Evolutionary conservation across 495 filamentous ascomycete species (phyloP).

Genomic region (Aspergillus leporis): DNA sequence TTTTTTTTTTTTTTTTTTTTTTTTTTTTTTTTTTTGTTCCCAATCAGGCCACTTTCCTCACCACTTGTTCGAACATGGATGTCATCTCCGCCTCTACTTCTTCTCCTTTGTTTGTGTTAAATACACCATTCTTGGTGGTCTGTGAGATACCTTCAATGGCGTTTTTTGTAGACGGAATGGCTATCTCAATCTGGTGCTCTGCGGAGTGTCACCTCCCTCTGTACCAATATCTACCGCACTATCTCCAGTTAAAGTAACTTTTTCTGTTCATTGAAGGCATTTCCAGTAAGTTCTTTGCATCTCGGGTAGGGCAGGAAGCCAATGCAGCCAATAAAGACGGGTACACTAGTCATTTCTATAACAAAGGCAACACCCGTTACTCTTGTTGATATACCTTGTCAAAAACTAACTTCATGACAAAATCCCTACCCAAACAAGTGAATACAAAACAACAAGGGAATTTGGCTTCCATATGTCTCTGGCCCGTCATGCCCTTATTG

Average conservation of each 20-base stretch:
- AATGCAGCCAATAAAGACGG: too few relatives aligned
- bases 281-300: not conserved
- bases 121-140: not conserved
- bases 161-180: constrained; percentile 3
- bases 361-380: too few relatives aligned
- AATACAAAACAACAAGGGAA: too few relatives aligned
- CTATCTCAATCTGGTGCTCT: constrained; percentile 4
- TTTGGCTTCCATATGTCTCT: too few relatives aligned
- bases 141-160: constrained; percentile 7
- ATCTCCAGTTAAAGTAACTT: not conserved
- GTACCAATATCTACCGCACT: not conserved
- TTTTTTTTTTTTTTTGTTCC: constrained; percentile 1
- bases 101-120: constrained; percentile 5
- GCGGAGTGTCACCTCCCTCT: not conserved
- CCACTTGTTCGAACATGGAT: not conserved
- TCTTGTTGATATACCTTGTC: too few relatives aligned
- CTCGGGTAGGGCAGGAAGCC: not conserved
- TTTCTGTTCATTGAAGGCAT: not conserved
- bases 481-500: too few relatives aligned
- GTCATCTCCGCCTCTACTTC: not conserved
- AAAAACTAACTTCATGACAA: too few relatives aligned
- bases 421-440: too few relatives aligned
- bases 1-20: constrained; percentile 17
- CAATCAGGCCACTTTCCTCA: not conserved
- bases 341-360: too few relatives aligned